Conservation (phyloP, 371 early-diverging fungal species). For the Zychaea mexicana region DNA sequence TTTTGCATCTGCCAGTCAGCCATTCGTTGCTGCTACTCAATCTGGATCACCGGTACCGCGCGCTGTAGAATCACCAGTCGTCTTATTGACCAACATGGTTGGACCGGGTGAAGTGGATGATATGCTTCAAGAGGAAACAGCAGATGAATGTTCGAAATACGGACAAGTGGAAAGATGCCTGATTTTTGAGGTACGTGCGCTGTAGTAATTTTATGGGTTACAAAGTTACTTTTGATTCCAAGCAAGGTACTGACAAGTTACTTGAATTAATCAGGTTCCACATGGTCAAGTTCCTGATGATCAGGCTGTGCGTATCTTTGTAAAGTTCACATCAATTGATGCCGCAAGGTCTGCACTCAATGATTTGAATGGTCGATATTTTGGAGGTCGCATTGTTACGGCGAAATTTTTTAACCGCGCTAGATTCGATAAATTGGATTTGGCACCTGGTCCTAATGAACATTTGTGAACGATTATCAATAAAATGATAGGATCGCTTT, state of each 20-base stretch:
- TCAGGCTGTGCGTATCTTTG: slow-evolving; percentile 74
- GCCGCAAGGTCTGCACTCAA: slow-evolving; percentile 59
- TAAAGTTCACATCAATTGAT: slow-evolving; percentile 56
- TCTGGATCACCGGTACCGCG: neutral
- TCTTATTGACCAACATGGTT: slow-evolving; percentile 67
- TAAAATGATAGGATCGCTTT: too few relatives aligned
- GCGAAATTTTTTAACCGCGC: slow-evolving; percentile 60
- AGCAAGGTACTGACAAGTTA: neutral
- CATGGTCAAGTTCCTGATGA: slow-evolving; percentile 56
- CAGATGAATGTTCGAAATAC: slow-evolving; percentile 76
- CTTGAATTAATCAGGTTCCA: slow-evolving; percentile 29
- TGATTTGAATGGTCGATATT: slow-evolving; percentile 75
- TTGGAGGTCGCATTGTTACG: slow-evolving; percentile 72
- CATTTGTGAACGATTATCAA: too few relatives aligned
- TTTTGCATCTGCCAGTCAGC: neutral
- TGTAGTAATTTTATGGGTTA: too few relatives aligned
- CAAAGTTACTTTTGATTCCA: neutral
- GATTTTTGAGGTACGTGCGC: slow-evolving; percentile 68
- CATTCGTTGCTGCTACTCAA: neutral
- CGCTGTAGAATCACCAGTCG: slow-evolving; percentile 31
- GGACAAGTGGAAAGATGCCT: slow-evolving; percentile 72
- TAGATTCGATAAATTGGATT: slow-evolving; percentile 57
- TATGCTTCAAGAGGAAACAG: slow-evolving; percentile 73
- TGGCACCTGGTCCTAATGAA: slow-evolving; percentile 58
- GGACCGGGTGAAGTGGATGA: slow-evolving; percentile 77